Conservation (phyloP, 495 filamentous ascomycete genomes). For the Penicillium samsonianum region DNA sequence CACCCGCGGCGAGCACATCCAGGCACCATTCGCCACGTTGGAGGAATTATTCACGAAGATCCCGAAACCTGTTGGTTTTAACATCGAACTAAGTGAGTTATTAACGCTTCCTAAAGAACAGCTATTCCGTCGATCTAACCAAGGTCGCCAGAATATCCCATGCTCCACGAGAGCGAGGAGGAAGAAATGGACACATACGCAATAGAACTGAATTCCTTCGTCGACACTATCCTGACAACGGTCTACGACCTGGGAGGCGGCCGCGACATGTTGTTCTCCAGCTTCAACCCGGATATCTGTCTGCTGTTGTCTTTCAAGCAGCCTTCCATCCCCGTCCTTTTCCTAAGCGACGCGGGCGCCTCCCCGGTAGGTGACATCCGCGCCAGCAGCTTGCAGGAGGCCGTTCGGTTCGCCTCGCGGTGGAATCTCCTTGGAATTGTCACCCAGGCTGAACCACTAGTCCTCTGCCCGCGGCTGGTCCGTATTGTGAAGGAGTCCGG, state of each 20-base stretch:
- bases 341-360: slow-evolving; percentile 85
- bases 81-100: slow-evolving; percentile 87
- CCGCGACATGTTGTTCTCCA: slow-evolving; percentile 90
- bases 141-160: slow-evolving; percentile 74
- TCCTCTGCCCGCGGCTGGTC: slow-evolving; percentile 85
- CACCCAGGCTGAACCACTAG: slow-evolving; percentile 76
- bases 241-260: slow-evolving; percentile 75
- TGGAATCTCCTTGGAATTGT: slow-evolving; percentile 97
- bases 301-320: slow-evolving; percentile 93
- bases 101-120: slow-evolving; percentile 21
- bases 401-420: slow-evolving; percentile 84
- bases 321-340: slow-evolving; percentile 91
- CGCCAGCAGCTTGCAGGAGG: slow-evolving; percentile 92
- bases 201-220: slow-evolving; percentile 95
- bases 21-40: slow-evolving; percentile 90
- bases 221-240: slow-evolving; percentile 85
- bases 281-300: slow-evolving; percentile 96
- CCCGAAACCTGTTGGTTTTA: slow-evolving; percentile 82
- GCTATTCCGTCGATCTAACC: slow-evolving; percentile 35
- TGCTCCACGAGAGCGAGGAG: slow-evolving; percentile 90
- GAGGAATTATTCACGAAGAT: slow-evolving; percentile 89
- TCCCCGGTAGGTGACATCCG: slow-evolving; percentile 79
- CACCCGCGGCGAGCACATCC: slow-evolving; percentile 87
- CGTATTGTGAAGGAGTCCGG: slow-evolving; percentile 95
- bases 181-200: slow-evolving; percentile 98